Evolutionary conservation across 192 early-diverging fungal genomes (phyloP).

Genomic region (Backusella psychrophila): DNA sequence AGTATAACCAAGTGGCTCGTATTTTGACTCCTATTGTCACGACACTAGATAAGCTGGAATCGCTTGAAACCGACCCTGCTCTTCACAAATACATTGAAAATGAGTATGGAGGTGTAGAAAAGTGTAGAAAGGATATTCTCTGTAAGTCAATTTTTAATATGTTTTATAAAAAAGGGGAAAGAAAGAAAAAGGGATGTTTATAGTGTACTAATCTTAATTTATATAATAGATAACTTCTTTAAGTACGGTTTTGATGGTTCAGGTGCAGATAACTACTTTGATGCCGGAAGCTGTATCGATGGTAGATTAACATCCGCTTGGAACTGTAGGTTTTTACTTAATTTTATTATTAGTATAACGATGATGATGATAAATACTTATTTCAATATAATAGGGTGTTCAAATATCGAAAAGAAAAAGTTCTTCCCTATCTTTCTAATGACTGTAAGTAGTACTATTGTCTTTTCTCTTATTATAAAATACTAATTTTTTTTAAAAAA

Average conservation of each 20-base stretch:
- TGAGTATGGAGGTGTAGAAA: constrained; percentile 66
- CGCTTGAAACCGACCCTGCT: constrained; percentile 50
- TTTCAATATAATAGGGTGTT: constrained; percentile 56
- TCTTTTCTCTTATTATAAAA: not conserved
- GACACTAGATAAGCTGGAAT: constrained; percentile 76
- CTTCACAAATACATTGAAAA: constrained; percentile 65
- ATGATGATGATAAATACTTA: not conserved
- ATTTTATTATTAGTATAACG: not conserved
- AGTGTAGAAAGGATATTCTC: constrained; percentile 73
- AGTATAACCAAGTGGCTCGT: constrained; percentile 95
- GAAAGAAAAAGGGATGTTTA: not conserved
- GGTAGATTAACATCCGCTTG: constrained; percentile 92
- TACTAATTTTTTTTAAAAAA: not conserved
- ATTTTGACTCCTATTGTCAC: constrained; percentile 89
- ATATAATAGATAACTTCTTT: constrained; percentile 82
- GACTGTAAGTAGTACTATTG: constrained; percentile 47
- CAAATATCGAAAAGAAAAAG: constrained; percentile 86
- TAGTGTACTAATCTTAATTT: not conserved
- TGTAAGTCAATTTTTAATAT: constrained; percentile 17
- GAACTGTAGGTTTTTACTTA: constrained; percentile 52
- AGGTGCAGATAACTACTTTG: constrained; percentile 88
- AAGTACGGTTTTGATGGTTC: constrained; percentile 94
- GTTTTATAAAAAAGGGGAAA: not conserved
- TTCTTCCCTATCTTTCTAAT: constrained; percentile 91
- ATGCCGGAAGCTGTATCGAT: constrained; percentile 95